These are phyloP conservation scores for Stagonosporopsis chrysanthemi DNA, from an alignment of 2,329 filamentous ascomycete species.

Conservation along the genomic window DNA sequence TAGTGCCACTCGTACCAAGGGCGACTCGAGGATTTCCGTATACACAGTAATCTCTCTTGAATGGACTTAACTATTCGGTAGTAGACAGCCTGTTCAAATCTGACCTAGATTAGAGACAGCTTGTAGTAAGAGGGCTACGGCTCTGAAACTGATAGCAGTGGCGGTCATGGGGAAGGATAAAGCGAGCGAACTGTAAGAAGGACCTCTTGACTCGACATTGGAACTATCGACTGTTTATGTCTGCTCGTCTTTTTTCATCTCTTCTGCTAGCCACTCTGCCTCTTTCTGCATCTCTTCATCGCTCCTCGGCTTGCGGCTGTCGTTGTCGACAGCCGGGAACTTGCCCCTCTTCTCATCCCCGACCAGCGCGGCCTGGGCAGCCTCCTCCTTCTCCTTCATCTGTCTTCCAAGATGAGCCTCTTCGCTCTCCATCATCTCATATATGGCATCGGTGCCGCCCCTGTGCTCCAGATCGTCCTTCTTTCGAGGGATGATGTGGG, in stretches of 20 bases:
- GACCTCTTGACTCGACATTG: neutral
- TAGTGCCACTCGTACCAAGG: neutral
- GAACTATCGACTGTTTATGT: neutral
- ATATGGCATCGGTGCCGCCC: constrained; percentile 75
- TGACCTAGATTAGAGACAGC: neutral
- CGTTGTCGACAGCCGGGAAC: constrained; percentile 75
- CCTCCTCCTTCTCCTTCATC: constrained; percentile 66
- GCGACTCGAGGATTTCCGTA: neutral
- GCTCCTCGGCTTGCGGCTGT: constrained; percentile 68
- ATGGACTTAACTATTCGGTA: neutral
- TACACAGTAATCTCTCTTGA: neutral
- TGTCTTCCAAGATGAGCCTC: constrained; percentile 82
- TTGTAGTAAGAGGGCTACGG: neutral
- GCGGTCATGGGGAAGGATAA: neutral
- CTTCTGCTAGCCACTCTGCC: constrained; percentile 69
- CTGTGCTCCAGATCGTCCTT: constrained; percentile 64
- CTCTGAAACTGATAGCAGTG: neutral
- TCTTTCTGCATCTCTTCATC: constrained; percentile 82
- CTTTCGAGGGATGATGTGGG: constrained; percentile 83
- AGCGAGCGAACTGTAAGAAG: neutral
- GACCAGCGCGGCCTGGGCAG: constrained; percentile 35
- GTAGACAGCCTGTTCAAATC: neutral
- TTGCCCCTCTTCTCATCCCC: constrained; percentile 53
- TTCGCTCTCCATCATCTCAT: constrained; percentile 82
- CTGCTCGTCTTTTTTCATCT: constrained; percentile 58